A percentile compares a stretch with the other conserved stretches of the same genome.
phyloP scores from a whole-genome alignment of 1,284 basidiomycete genomes.

The Nidula niveotomentosa region DNA sequence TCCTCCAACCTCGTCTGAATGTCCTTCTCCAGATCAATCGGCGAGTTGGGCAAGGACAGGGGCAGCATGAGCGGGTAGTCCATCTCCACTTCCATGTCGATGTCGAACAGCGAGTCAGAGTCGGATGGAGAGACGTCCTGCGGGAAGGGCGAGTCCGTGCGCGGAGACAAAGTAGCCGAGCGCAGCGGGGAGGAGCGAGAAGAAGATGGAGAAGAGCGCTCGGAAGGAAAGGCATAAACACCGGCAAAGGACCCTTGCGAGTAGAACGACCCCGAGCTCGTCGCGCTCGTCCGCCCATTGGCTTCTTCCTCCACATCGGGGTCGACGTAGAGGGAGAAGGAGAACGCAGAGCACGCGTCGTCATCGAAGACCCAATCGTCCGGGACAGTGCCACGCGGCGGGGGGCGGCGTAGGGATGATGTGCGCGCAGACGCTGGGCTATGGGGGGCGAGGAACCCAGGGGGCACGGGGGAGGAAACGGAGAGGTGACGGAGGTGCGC shows the following conservation, averaged over 20 bases:
- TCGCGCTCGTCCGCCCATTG: conserved; percentile 3
- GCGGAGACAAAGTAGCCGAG: too few relatives aligned
- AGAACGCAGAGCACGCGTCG: conserved; percentile 24
- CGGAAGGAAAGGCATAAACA: too few relatives aligned
- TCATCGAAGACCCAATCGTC: conserved; percentile 31
- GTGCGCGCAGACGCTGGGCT: conserved; percentile 7
- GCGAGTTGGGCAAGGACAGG: conserved; percentile 34
- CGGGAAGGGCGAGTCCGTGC: too few relatives aligned
- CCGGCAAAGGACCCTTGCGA: conserved; percentile 20
- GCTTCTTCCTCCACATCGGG: conserved; percentile 1
- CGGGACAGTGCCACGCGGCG: conserved; percentile 37
- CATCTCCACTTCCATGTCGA: conserved; percentile 30
- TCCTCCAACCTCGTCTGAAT: conserved; percentile 29
- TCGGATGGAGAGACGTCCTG: too few relatives aligned
- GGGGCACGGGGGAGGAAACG: not conserved
- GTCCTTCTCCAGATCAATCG: conserved; percentile 37
- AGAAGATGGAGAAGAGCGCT: too few relatives aligned
- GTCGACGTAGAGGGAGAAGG: conserved; percentile 29
- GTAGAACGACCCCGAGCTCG: conserved; percentile 10
- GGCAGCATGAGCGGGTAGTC: conserved; percentile 30
- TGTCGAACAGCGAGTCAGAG: conserved; percentile 8
- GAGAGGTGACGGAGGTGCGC: conserved; percentile 14
- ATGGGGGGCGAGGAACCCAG: conserved; percentile 5
- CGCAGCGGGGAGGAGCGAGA: too few relatives aligned
- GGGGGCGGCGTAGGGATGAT: conserved; percentile 24